phyloP scores from a whole-genome alignment of 805 yeast species.

The Kuraishia ogatae region DNA sequence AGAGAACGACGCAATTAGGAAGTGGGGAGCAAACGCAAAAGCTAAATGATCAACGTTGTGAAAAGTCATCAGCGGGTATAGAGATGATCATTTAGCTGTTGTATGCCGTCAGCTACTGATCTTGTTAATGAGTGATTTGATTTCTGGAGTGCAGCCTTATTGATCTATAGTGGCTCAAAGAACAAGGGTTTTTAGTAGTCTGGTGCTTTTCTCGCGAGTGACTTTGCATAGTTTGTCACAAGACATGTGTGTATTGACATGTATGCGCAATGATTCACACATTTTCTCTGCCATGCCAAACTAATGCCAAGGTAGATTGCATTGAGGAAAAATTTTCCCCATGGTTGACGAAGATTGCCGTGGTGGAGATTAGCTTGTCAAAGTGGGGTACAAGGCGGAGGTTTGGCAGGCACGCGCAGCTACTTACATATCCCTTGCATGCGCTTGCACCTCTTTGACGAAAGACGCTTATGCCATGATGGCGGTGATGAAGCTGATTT shows the following conservation, averaged over 20 bases:
- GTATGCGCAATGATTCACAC: not conserved
- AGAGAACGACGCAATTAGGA: not conserved
- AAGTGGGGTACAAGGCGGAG: not conserved
- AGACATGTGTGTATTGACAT: too few relatives aligned
- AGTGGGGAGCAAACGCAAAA: not conserved
- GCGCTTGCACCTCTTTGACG: not conserved
- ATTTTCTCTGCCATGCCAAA: not conserved
- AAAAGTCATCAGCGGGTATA: too few relatives aligned
- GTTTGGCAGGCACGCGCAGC: not conserved
- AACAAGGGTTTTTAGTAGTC: too few relatives aligned
- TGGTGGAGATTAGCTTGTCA: not conserved
- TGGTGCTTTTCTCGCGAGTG: too few relatives aligned
- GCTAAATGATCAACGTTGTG: not conserved
- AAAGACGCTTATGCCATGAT: not conserved
- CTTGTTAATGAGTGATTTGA: too few relatives aligned
- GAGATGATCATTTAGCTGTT: too few relatives aligned
- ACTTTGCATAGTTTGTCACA: too few relatives aligned
- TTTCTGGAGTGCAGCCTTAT: too few relatives aligned
- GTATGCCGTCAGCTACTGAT: too few relatives aligned
- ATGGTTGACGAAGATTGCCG: not conserved
- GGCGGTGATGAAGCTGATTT: not conserved
- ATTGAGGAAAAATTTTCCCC: not conserved
- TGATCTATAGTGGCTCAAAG: too few relatives aligned
- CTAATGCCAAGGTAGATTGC: not conserved
- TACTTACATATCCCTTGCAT: not conserved